Evolutionary conservation across 106 monocot species (phyloP).

Genomic region (Phalaenopsis aphrodite): DNA sequence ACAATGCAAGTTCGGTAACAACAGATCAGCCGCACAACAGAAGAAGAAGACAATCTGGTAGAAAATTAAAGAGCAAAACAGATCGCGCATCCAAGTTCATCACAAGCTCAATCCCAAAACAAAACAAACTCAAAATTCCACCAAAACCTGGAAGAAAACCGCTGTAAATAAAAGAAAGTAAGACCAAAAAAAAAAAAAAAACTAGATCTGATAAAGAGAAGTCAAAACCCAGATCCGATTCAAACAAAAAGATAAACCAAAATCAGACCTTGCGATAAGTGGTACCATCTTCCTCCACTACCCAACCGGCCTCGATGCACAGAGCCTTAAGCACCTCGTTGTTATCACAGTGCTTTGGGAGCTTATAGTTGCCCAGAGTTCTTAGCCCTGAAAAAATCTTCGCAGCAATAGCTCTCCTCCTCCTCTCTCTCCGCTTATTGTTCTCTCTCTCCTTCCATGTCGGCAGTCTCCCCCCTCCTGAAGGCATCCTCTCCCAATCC

Average conservation of each 20-base stretch:
- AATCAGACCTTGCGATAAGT: conserved; percentile 34
- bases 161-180: no score
- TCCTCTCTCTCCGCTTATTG: conserved; percentile 34
- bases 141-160: no score
- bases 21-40: neutral
- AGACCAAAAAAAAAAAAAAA: neutral
- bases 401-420: conserved; percentile 31
- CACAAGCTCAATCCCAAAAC: neutral
- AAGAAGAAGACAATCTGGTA: neutral
- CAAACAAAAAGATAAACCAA: neutral
- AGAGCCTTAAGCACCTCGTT: conserved; percentile 41
- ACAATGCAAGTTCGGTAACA: neutral
- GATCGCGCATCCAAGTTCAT: neutral
- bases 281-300: conserved; percentile 31
- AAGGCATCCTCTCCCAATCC: neutral
- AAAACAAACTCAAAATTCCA: neutral
- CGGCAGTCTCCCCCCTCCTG: conserved; percentile 19
- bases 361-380: conserved; percentile 28
- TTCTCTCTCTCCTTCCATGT: conserved; percentile 48
- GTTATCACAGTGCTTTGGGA: conserved; percentile 40
- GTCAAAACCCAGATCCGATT: neutral
- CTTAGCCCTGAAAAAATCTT: conserved; percentile 32
- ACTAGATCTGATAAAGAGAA: neutral
- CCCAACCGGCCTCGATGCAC: conserved; percentile 29
- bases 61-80: neutral